A percentile compares a stretch with the other conserved stretches of the same genome.
phyloP scores from a whole-genome alignment of 768 basidiomycete genomes.

The Gyrodon lividus region DNA sequence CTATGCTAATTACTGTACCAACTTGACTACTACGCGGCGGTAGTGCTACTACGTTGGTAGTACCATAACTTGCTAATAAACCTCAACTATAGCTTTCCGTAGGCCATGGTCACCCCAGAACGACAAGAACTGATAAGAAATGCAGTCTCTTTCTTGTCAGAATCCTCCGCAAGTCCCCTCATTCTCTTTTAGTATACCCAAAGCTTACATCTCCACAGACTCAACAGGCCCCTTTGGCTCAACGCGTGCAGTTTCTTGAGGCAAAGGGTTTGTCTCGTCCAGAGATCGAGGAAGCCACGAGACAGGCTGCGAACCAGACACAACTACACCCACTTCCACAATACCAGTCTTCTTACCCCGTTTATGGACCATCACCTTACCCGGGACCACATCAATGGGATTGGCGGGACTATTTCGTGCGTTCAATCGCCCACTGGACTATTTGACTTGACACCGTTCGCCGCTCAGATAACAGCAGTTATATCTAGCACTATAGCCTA shows the following conservation, averaged over 20 bases:
- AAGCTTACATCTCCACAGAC: conserved; percentile 45
- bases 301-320: conserved; percentile 47
- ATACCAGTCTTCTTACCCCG: conserved; percentile 33
- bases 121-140: conserved; percentile 74
- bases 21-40: no score
- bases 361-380: conserved; percentile 47
- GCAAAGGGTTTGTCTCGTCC: conserved; percentile 81
- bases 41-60: no score
- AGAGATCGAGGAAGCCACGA: conserved; percentile 87
- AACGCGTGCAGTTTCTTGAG: conserved; percentile 92
- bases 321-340: conserved; percentile 10
- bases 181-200: neutral
- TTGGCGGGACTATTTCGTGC: conserved; percentile 97
- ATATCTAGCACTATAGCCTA: conserved; percentile 85
- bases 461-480: conserved; percentile 81
- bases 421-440: conserved; percentile 25
- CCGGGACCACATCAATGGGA: conserved; percentile 58
- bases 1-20: no score
- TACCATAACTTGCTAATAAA: conserved; percentile 2
- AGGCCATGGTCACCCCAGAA: conserved; percentile 49
- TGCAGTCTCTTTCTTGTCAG: conserved; percentile 83
- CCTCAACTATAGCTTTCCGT: neutral
- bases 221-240: conserved; percentile 73
- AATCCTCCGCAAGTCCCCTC: conserved; percentile 61
- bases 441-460: conserved; percentile 20